Evolutionary conservation across 164 flowering plant species (phyloP), one percentile per base, ranked within the genome.

Genomic region (Nelumbo lutea): DNA sequence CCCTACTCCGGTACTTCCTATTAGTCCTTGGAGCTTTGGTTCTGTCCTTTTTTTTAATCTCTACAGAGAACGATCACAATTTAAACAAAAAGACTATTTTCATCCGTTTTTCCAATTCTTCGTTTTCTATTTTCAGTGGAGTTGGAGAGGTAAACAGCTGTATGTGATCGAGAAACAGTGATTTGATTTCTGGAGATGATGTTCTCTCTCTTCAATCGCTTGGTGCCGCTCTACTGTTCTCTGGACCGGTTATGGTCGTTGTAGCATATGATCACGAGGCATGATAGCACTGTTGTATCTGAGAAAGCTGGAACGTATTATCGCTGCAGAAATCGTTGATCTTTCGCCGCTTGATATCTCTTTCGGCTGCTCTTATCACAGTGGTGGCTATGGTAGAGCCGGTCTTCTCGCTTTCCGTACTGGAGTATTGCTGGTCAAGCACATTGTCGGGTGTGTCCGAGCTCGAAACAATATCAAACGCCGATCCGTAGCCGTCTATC

Each of bases 401-500:
- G 39, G 70, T 73, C n/a, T 42, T 67, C 47, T 81, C 82, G 65
- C 80, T 82, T 40, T 80, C 84, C 7, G 79, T 79, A 69, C 79
- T 78, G n/a, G 78, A 79, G 73, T 69, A 77, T 40, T 75, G 80
- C 55, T 50, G 75, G 72, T 85, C 89, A 5, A 87, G 82, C 66
- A 88, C 90, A 58, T 80, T 79, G 61, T 66, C 84, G 1, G 89
- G 76, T 5, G 88, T 86, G 52, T 73, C 72, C 2, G 85, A 79
- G 70, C 83, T 75, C n/a, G 79, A 79, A 0, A 60, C 65, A 44
- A 5, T 55, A 3, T 78, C 84, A 3, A 69, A 27, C 48, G 57
- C 62, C 3, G 83, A 72, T 59, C 77, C 83, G 64, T 74, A 79
- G 14, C 77, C 81, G 1, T 77, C 83, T 68, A 69, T 74, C 48